Conservation (phyloP, 2,329 filamentous ascomycete species). For the Fusarium sororula region DNA sequence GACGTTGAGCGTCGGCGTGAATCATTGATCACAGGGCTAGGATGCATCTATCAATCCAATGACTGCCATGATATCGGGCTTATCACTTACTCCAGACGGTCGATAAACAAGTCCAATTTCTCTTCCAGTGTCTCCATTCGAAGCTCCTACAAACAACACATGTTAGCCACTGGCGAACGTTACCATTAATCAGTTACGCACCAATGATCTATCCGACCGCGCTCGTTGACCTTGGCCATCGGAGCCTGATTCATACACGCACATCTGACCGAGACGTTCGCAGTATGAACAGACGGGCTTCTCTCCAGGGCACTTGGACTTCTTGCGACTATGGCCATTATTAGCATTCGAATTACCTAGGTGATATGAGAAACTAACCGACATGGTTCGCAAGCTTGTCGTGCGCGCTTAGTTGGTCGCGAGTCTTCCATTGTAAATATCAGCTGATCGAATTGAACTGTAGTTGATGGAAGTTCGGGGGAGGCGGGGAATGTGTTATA, state of each 20-base stretch:
- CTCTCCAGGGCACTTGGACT: background rate
- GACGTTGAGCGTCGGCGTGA: background rate
- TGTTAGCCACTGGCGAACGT: background rate
- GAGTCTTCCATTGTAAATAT: background rate
- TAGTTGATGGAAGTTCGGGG: background rate
- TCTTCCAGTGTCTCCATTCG: background rate
- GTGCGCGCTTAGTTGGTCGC: background rate
- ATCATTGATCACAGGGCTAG: background rate
- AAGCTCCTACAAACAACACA: background rate
- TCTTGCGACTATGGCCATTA: background rate
- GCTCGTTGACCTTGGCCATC: background rate
- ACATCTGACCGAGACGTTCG: background rate
- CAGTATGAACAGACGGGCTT: background rate
- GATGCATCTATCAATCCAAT: accelerated
- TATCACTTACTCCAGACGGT: background rate
- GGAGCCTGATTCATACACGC: background rate
- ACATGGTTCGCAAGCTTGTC: background rate
- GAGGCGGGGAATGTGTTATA: background rate
- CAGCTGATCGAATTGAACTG: background rate
- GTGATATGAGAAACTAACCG: background rate
- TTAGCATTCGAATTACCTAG: accelerated
- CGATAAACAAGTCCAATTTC: background rate
- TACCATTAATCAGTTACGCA: accelerated
- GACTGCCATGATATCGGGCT: accelerated
- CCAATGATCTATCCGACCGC: background rate